These are phyloP conservation scores for Ophiocordyceps camponoti-floridani DNA, from an alignment of 2,329 filamentous ascomycete species.

Conservation along the genomic window DNA sequence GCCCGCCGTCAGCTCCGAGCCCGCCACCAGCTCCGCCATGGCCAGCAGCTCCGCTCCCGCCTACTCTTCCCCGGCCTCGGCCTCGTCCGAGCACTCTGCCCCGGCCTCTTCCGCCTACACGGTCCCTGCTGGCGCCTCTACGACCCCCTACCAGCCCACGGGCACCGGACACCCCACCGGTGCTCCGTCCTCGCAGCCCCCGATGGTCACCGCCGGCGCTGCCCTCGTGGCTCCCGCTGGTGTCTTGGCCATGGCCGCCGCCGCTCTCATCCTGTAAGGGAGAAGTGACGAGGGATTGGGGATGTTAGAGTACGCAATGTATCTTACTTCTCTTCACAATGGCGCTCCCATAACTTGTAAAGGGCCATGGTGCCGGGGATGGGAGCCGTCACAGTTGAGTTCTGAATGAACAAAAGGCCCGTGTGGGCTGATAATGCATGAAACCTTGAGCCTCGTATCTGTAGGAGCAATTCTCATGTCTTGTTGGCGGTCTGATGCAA, in stretches of 20 bases:
- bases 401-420: background rate
- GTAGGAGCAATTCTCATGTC: background rate
- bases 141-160: slow-evolving; percentile 1
- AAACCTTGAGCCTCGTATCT: background rate
- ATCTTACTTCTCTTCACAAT: background rate
- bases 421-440: background rate
- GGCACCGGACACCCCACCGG: slow-evolving; percentile 1
- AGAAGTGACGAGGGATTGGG: background rate
- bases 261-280: slow-evolving; percentile 2
- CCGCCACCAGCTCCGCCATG: background rate
- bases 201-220: slow-evolving; percentile 5
- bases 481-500: too few relatives aligned
- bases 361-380: background rate
- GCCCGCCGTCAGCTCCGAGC: background rate
- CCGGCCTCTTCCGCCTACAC: slow-evolving; percentile 1
- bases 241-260: slow-evolving; percentile 4
- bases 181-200: background rate
- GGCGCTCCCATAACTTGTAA: background rate
- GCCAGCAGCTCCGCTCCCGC: background rate
- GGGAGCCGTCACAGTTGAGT: background rate
- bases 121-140: background rate
- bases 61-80: background rate
- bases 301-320: background rate
- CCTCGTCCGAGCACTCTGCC: background rate
- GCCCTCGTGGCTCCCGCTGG: slow-evolving; percentile 5